These are phyloP conservation scores for Aspergillus ustus DNA, from an alignment of 2,329 filamentous ascomycete species.

Conservation along the genomic window DNA sequence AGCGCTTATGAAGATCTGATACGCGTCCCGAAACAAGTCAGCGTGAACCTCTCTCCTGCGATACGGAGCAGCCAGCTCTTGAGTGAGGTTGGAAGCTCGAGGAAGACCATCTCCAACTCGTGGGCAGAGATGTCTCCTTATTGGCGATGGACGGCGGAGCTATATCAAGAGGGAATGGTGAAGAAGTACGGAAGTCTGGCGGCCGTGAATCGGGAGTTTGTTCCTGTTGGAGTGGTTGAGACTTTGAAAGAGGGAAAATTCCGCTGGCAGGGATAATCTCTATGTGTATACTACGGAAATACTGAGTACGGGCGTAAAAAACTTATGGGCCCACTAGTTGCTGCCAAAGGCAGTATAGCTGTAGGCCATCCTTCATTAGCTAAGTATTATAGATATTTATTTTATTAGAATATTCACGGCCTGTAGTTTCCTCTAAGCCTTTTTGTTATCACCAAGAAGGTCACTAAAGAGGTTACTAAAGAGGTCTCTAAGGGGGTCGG, in stretches of 20 bases:
- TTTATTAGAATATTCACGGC: too few relatives aligned
- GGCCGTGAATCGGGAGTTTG: slow-evolving; percentile 45
- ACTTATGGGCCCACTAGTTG: too few relatives aligned
- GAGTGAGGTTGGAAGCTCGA: slow-evolving; percentile 6
- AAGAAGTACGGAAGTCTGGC: slow-evolving; percentile 45
- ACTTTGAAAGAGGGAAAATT: slow-evolving; percentile 47
- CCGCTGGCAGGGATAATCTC: slow-evolving; percentile 45
- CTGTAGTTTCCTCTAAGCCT: too few relatives aligned
- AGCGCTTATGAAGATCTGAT: slow-evolving; percentile 40
- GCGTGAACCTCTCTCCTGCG: slow-evolving; percentile 33
- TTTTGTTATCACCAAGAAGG: too few relatives aligned
- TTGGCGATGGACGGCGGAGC: slow-evolving; percentile 48
- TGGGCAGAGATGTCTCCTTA: slow-evolving; percentile 47
- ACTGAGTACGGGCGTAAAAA: too few relatives aligned
- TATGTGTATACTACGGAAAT: too few relatives aligned
- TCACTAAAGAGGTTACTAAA: too few relatives aligned
- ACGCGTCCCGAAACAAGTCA: slow-evolving; percentile 36
- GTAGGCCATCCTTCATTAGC: too few relatives aligned
- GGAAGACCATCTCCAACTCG: slow-evolving; percentile 26
- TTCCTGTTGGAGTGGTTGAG: slow-evolving; percentile 50
- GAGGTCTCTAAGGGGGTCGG: too few relatives aligned
- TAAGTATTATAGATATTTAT: too few relatives aligned
- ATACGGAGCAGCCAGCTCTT: slow-evolving; percentile 32
- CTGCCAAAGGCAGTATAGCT: too few relatives aligned
- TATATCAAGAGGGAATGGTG: slow-evolving; percentile 48